A percentile compares a stretch with the other conserved stretches of the same genome.
These are phyloP conservation scores for Oropetium thomaeum DNA, from an alignment of 176 grass and related monocot species.

Conservation along the genomic window DNA sequence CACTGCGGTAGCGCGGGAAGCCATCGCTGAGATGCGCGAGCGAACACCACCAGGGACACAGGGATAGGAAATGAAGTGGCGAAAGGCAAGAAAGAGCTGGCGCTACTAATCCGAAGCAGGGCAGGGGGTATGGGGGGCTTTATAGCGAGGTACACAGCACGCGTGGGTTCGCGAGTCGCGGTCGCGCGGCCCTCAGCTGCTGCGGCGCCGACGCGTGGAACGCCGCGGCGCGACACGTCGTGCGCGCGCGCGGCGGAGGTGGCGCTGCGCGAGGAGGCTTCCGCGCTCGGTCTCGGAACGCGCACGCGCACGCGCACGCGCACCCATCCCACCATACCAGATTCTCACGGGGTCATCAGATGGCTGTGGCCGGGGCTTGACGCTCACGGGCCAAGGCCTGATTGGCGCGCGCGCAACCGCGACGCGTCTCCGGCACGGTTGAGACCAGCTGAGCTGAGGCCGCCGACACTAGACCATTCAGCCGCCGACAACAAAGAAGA, in stretches of 20 bases:
- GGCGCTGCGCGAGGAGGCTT: conserved; percentile 30
- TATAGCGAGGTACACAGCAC: conserved; percentile 43
- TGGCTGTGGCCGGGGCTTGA: conserved; percentile 25
- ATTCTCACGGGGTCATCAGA: background rate
- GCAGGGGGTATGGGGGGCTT: background rate
- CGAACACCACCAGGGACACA: background rate
- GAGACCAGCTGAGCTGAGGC: background rate
- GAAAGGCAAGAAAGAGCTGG: background rate
- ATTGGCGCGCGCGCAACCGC: conserved; percentile 35
- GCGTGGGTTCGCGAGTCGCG: conserved; percentile 19
- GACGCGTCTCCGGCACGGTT: conserved; percentile 25
- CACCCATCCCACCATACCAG: background rate
- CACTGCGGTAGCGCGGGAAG: conserved; percentile 41
- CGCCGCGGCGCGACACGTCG: conserved; percentile 38
- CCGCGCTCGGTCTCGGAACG: background rate
- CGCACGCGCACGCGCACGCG: conserved; percentile 23
- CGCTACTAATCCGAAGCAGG: background rate
- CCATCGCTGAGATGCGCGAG: conserved; percentile 25
- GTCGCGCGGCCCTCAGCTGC: background rate
- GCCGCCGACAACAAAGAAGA: too few relatives aligned
- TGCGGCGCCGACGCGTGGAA: conserved; percentile 13
- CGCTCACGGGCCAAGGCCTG: conserved; percentile 35
- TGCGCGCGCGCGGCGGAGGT: conserved; percentile 24
- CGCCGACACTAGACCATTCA: background rate
- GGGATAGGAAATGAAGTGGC: background rate